These are phyloP conservation scores for Xylaria sp. DNA, from an alignment of 2,329 filamentous ascomycete genomes.

Conservation along the genomic window DNA sequence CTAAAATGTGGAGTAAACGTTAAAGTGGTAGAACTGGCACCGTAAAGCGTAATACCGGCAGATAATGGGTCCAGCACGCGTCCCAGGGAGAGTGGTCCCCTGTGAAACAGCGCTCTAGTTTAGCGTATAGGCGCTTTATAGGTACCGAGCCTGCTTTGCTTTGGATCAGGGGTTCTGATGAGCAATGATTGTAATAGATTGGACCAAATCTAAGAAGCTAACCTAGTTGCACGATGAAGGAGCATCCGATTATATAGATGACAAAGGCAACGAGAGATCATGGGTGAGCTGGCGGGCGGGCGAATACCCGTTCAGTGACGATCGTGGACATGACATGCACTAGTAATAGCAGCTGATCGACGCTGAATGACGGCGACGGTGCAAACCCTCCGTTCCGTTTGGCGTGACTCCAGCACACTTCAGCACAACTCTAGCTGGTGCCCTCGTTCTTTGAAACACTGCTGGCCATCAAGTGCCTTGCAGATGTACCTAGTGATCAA, in stretches of 20 bases:
- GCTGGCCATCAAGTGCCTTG: constrained; percentile 23
- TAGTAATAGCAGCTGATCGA: constrained; percentile 31
- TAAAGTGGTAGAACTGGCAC: constrained; percentile 3
- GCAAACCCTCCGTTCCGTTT: constrained; percentile 15
- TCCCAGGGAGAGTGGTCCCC: neutral
- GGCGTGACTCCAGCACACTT: constrained; percentile 17
- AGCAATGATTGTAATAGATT: neutral
- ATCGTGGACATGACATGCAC: constrained; percentile 15
- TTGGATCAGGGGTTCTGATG: neutral
- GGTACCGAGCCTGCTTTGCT: neutral
- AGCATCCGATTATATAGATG: neutral
- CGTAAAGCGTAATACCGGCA: neutral
- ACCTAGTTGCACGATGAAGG: neutral
- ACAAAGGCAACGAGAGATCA: neutral
- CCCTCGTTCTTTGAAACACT: constrained; percentile 9
- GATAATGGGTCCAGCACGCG: neutral
- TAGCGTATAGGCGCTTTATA: neutral
- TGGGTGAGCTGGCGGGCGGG: constrained; percentile 19
- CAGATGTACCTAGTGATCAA: neutral
- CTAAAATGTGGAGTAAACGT: constrained; percentile 19
- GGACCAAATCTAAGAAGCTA: neutral
- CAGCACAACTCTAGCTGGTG: neutral
- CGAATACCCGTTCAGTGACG: constrained; percentile 15
- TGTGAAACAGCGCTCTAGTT: neutral
- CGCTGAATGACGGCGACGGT: constrained; percentile 19